Base-by-base conservation (phyloP, 345 rosid species). In the Eucalyptus marginata region DNA sequence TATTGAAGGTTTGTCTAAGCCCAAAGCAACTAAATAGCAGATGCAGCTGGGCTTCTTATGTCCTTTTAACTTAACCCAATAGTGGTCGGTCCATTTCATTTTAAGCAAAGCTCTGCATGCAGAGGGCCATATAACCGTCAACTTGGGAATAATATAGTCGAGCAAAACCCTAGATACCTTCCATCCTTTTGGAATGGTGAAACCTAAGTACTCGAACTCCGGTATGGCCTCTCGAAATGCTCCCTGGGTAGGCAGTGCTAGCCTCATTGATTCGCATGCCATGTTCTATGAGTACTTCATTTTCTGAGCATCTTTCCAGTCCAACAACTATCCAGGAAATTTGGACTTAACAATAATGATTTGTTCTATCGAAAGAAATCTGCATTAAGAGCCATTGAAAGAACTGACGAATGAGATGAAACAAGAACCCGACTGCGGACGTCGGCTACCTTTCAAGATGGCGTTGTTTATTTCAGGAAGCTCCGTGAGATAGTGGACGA, bases 101-200 rank as follows among this genome's bases (percentile, higher is more conserved):
- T 24, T 56, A 22, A 56, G 29, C 62, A 56, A 56, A 56, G 62
- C 29, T 24, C 62, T 56, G 62, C 62, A 56, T 24, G 62, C 62
- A 10, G 13, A 10, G 13, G 13, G 29, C 62, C 62, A 10, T 56
- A 56, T 56, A 56, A 56, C 62, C 27, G 62, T 10, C 62, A 10
- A 56, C 62, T 22, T 10, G 29, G 62, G 62, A 25, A 22, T 56
- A 24, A 56, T 22, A 10, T 24, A 56, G 27, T 52, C 13, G 13
- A 56, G 29, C 62, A 56, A 24, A 56, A 24, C 62, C 62, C 29
- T 56, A 56, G 62, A 4, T 56, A 24, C 92, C 92, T 92, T 91
- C 92, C 91, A 89, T 50, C 93, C 92, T 56, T 91, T 90, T 86
- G 92, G 91, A 47, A 92, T 87, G 6, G 90, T 92, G 50, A 88